These are phyloP conservation scores for Mikania micrantha DNA, from an alignment of 129 eudicot genomes.

Conservation along the genomic window DNA sequence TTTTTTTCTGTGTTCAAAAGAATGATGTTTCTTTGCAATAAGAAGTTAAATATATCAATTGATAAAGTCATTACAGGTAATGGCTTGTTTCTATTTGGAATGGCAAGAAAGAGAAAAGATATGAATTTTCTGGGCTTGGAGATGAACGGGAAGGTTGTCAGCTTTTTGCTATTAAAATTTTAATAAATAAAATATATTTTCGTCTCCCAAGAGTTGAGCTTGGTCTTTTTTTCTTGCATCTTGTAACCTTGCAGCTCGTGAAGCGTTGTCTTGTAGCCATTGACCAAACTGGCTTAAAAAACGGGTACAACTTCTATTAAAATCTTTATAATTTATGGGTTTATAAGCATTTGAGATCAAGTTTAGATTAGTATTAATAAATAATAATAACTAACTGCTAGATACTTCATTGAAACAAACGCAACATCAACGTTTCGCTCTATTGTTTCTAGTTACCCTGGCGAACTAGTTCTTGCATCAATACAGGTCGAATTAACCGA, in stretches of 20 bases:
- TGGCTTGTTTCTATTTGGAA: constrained; percentile 68
- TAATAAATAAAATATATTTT: no score
- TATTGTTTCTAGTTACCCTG: constrained; percentile 76
- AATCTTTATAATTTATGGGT: neutral
- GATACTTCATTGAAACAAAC: constrained; percentile 76
- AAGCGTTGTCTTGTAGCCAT: constrained; percentile 50
- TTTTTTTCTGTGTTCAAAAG: neutral
- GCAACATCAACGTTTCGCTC: constrained; percentile 80
- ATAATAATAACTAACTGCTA: constrained; percentile 17
- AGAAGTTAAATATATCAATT: neutral
- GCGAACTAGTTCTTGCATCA: constrained; percentile 62
- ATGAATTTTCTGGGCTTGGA: constrained; percentile 82
- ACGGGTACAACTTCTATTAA: constrained; percentile 39
- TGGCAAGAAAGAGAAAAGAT: constrained; percentile 59
- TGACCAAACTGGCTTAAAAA: constrained; percentile 37
- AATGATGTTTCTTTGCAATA: neutral
- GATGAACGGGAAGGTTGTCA: constrained; percentile 62
- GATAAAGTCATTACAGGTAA: constrained; percentile 46
- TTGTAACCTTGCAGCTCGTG: constrained; percentile 57
- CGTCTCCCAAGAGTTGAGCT: constrained; percentile 16
- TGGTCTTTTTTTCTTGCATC: neutral
- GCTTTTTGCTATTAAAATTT: neutral
- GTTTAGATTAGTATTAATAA: neutral
- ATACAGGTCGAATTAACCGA: constrained; percentile 56
- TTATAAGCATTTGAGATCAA: neutral